These are phyloP conservation scores for Singerocomus inundabilis DNA, from an alignment of 1,284 basidiomycete species.

Conservation along the genomic window DNA sequence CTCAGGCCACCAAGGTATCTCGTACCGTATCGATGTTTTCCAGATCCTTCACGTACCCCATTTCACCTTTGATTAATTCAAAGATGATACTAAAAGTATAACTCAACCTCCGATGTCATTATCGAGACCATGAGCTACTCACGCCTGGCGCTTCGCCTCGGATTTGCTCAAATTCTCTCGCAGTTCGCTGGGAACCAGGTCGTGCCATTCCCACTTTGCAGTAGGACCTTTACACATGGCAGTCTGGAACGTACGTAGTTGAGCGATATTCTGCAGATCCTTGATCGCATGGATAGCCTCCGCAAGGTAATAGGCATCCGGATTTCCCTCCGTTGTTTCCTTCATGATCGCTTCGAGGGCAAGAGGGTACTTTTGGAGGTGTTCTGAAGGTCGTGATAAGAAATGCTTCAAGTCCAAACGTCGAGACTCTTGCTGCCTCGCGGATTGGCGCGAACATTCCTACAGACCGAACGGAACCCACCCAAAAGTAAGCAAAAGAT, in stretches of 20 bases:
- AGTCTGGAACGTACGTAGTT: slow-evolving; percentile 82
- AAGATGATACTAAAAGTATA: slow-evolving; percentile 72
- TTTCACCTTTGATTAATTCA: slow-evolving; percentile 94
- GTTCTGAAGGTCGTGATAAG: slow-evolving; percentile 82
- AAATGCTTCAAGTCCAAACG: slow-evolving; percentile 88
- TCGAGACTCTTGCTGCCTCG: slow-evolving; percentile 65
- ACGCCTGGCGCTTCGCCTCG: slow-evolving; percentile 88
- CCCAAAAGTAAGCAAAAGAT: slow-evolving; percentile 6
- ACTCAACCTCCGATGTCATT: neutral
- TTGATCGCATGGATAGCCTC: slow-evolving; percentile 78
- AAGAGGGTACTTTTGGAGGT: slow-evolving; percentile 88
- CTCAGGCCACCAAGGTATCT: neutral
- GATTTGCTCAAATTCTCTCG: slow-evolving; percentile 66
- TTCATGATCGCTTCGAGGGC: slow-evolving; percentile 84
- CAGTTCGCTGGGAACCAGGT: slow-evolving; percentile 73
- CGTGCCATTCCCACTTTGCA: slow-evolving; percentile 83
- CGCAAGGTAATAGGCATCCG: slow-evolving; percentile 75
- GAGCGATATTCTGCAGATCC: slow-evolving; percentile 72
- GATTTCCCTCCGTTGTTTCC: slow-evolving; percentile 74
- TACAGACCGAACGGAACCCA: slow-evolving; percentile 18
- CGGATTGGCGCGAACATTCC: slow-evolving; percentile 59
- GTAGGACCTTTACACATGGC: slow-evolving; percentile 78
- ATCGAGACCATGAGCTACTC: slow-evolving; percentile 35
- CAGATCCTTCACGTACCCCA: slow-evolving; percentile 92
- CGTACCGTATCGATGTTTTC: slow-evolving; percentile 71